These are phyloP conservation scores for Didymella sp. DNA, from an alignment of 2,329 filamentous ascomycete species.

Conservation along the genomic window DNA sequence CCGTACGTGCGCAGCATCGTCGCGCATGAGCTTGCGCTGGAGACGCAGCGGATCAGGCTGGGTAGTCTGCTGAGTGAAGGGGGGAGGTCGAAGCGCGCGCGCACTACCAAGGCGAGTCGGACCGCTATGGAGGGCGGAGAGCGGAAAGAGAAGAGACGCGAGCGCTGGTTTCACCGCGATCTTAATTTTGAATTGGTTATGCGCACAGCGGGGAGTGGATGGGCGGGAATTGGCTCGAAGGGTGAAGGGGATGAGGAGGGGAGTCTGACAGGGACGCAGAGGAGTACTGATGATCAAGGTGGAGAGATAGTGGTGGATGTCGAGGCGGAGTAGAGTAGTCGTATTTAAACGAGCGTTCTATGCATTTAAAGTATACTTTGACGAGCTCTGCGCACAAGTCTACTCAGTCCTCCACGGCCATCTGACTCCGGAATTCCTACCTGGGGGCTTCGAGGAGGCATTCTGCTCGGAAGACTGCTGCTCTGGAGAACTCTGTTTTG, in stretches of 20 bases:
- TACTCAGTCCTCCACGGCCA: not conserved
- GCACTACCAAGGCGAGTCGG: constrained; percentile 76
- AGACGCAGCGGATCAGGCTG: constrained; percentile 69
- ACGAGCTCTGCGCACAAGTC: not conserved
- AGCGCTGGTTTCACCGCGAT: constrained; percentile 72
- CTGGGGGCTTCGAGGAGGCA: not conserved
- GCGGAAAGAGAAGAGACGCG: constrained; percentile 69
- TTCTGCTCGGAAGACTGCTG: not conserved
- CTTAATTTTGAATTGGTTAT: constrained; percentile 69
- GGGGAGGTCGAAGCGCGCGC: constrained; percentile 63
- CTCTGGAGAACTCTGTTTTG: not conserved
- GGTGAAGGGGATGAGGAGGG: constrained; percentile 9
- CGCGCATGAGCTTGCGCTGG: constrained; percentile 73
- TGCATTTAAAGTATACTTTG: not conserved
- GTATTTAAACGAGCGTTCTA: not conserved
- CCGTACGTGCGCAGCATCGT: constrained; percentile 91
- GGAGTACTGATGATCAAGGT: constrained; percentile 6
- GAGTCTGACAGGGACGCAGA: constrained; percentile 15
- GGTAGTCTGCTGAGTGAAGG: constrained; percentile 69
- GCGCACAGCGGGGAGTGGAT: constrained; percentile 61
- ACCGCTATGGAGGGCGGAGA: constrained; percentile 79
- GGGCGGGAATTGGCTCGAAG: constrained; percentile 48
- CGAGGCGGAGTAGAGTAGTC: not conserved
- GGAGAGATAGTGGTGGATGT: not conserved
- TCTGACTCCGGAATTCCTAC: not conserved